Base-by-base conservation (phyloP, 2,329 filamentous ascomycete species). In the Geoglossum cookeanum region DNA sequence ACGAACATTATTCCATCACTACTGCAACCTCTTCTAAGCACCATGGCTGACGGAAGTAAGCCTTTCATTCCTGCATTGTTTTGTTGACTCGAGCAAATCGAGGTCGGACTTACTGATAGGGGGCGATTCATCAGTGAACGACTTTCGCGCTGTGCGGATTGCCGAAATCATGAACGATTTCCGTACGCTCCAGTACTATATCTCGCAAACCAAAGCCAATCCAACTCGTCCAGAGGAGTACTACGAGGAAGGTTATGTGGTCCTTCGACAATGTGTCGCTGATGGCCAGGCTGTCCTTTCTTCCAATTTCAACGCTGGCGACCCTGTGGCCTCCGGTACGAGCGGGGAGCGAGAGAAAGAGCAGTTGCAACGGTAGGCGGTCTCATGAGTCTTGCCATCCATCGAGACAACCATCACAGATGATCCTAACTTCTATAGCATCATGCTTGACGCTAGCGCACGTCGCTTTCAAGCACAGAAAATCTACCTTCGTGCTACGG, bases 121-220 rank as follows among this genome's bases (percentile, higher is more conserved):
- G 30, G 49, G 60, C 61, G 37, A 42, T 3, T 55, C 52, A 37
- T 15, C 65, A 83, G 80, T 81, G 63, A 83, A 83, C 65, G 74
- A 81, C 65, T 78, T 78, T 59, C 77, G 80, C 64, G 79, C 80
- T 55, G 71, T 83, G 66, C 75, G 80, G 62, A 70, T 83, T 61
- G 72, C 78, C 52, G 80, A 83, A 67, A 75, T 83, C 65, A 79
- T 83, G 70, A 75, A 75, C 61, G 80, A 83, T 68, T 83, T 79
- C 65, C 77, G 79, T 56, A 79, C 77, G 58, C 68, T 82, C 3
- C 76, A 81, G 61, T 67, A 76, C 60, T 78, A 80, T 64, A 78
- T 83, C 58, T 72, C 74, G 33, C 72, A 78, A 59, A 72, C 79
- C 59, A 73, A 74, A 59, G 70, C 73, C 32, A 71, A 72, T 22